phyloP scores from a whole-genome alignment of 2,329 filamentous ascomycete genomes.

The Diaporthe sp. region DNA sequence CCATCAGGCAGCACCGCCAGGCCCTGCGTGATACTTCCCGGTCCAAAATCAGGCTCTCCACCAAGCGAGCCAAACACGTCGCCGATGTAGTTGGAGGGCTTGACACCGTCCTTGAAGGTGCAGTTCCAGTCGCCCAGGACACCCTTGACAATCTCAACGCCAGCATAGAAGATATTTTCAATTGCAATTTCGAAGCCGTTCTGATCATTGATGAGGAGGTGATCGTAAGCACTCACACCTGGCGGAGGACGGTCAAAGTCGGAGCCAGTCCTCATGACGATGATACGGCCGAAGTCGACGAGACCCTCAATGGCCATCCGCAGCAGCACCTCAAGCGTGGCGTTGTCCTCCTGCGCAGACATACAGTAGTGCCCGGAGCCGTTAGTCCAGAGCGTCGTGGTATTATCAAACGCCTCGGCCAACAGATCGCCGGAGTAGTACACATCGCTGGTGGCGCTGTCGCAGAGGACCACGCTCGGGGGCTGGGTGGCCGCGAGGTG shows the following conservation, averaged over 20 bases:
- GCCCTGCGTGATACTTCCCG: slow-evolving; percentile 59
- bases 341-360: slow-evolving; percentile 80
- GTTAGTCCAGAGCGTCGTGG: slow-evolving; percentile 74
- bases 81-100: slow-evolving; percentile 74
- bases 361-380: slow-evolving; percentile 77
- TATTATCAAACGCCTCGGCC: slow-evolving; percentile 74
- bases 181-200: slow-evolving; percentile 74
- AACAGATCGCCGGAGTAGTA: slow-evolving; percentile 76
- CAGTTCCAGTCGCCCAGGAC: slow-evolving; percentile 72
- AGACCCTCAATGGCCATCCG: slow-evolving; percentile 67
- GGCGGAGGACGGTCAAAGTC: slow-evolving; percentile 79
- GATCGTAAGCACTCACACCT: slow-evolving; percentile 66
- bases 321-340: slow-evolving; percentile 74
- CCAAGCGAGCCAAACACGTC: slow-evolving; percentile 79
- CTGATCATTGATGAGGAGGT: slow-evolving; percentile 71
- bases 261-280: slow-evolving; percentile 76
- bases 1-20: slow-evolving; percentile 46
- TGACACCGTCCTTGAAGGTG: slow-evolving; percentile 69
- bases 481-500: slow-evolving; percentile 57
- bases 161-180: slow-evolving; percentile 75
- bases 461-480: slow-evolving; percentile 73
- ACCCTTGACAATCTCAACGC: slow-evolving; percentile 73
- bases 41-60: slow-evolving; percentile 74
- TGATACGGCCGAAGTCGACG: slow-evolving; percentile 75
- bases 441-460: slow-evolving; percentile 78